phyloP scores from a whole-genome alignment of 2,329 filamentous ascomycete genomes.

The Calonectria multiphialidica region DNA sequence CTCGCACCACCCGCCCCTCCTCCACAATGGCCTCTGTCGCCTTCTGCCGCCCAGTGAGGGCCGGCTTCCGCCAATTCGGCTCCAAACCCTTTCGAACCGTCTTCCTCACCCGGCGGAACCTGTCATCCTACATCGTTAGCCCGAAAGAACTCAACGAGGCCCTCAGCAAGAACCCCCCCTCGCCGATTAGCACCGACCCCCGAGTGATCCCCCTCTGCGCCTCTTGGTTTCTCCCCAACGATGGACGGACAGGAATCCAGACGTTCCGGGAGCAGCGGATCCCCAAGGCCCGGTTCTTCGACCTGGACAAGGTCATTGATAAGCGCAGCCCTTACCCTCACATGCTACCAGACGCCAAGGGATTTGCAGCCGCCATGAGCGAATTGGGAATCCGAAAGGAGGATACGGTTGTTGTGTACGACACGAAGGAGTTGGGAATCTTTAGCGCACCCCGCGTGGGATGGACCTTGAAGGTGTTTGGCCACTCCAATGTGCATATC shows the following conservation, averaged over 20 bases:
- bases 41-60: conserved; percentile 57
- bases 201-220: conserved; percentile 91
- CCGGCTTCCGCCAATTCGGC: conserved; percentile 52
- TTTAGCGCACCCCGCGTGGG: conserved; percentile 94
- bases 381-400: conserved; percentile 87
- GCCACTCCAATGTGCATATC: conserved; percentile 88
- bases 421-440: conserved; percentile 90
- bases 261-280: conserved; percentile 87
- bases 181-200: conserved; percentile 83
- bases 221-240: conserved; percentile 96
- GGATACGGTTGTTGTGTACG: conserved; percentile 94
- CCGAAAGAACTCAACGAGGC: conserved; percentile 86
- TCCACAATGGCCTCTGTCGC: conserved; percentile 57
- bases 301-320: conserved; percentile 93
- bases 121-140: conserved; percentile 88
- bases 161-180: conserved; percentile 84
- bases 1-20: conserved; percentile 24
- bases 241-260: conserved; percentile 83
- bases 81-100: conserved; percentile 47
- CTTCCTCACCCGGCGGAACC: conserved; percentile 51
- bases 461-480: conserved; percentile 93
- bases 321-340: conserved; percentile 91
- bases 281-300: conserved; percentile 93
- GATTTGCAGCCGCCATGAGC: conserved; percentile 90
- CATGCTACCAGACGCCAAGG: conserved; percentile 88